Conservation (phyloP, 2,329 filamentous ascomycete species). For the Ceratocystis cacaofunesta region DNA sequence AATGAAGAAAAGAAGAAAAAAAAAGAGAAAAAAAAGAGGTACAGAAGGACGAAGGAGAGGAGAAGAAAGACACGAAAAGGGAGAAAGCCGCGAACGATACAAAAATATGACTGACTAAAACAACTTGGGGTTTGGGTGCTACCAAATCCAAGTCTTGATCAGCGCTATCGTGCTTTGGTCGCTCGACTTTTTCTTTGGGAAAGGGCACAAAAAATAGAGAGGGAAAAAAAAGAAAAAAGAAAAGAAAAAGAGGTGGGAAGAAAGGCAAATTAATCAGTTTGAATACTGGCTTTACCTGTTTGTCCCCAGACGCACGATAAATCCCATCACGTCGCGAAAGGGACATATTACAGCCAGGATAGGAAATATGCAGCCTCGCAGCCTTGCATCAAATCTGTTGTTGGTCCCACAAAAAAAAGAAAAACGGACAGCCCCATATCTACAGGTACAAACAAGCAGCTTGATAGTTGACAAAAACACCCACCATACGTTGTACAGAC, state of each 20-base stretch:
- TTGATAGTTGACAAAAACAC: too few relatives aligned
- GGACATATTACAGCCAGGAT: background rate
- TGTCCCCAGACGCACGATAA: background rate
- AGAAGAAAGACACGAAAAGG: background rate
- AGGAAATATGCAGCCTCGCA: conserved; percentile 3
- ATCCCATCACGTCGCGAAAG: background rate
- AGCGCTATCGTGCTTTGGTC: background rate
- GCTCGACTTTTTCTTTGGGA: background rate
- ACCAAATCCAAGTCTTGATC: background rate
- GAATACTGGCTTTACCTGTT: background rate
- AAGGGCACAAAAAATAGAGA: background rate
- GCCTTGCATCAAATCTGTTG: background rate
- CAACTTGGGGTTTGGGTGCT: background rate
- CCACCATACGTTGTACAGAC: too few relatives aligned
- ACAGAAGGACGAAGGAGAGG: background rate
- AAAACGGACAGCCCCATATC: background rate
- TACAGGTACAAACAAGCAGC: too few relatives aligned
- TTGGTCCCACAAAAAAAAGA: conserved; percentile 1
- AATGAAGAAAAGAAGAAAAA: background rate
- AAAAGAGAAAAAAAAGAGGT: background rate
- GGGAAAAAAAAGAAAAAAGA: background rate
- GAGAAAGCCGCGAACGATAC: background rate
- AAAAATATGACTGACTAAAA: background rate
- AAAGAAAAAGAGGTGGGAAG: background rate
- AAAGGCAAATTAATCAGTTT: background rate